Evolutionary conservation across 148 eudicot genomes (phyloP).

Genomic region (Chenopodium berlandieri): DNA sequence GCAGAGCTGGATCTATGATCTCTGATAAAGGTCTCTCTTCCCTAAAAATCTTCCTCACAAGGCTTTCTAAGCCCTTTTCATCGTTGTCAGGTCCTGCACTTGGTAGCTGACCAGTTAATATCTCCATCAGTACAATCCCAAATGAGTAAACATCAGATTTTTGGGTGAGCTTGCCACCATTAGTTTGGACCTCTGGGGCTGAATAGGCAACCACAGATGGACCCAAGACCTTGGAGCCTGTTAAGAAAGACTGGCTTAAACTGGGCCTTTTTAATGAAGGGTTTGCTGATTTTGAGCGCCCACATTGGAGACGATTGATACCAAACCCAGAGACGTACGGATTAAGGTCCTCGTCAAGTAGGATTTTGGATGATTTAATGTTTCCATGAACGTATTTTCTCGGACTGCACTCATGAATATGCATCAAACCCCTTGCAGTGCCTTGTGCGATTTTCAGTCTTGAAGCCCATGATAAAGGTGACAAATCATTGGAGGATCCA

Average conservation of each 20-base stretch:
- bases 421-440: slow-evolving; percentile 60
- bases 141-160: slow-evolving; percentile 86
- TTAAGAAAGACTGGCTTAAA: slow-evolving; percentile 31
- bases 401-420: slow-evolving; percentile 93
- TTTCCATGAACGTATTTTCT: slow-evolving; percentile 71
- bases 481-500: slow-evolving; percentile 46
- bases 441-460: slow-evolving; percentile 75
- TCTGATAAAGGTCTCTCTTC: slow-evolving; percentile 83
- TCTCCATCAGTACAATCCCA: slow-evolving; percentile 85
- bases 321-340: slow-evolving; percentile 88
- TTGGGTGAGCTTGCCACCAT: slow-evolving; percentile 50
- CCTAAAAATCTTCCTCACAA: slow-evolving; percentile 65
- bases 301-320: slow-evolving; percentile 54
- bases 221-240: slow-evolving; percentile 35
- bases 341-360: slow-evolving; percentile 73
- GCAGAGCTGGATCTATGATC: slow-evolving; percentile 69
- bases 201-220: slow-evolving; percentile 42
- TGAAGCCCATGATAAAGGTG: slow-evolving; percentile 73
- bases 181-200: slow-evolving; percentile 69
- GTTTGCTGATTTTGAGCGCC: slow-evolving; percentile 39
- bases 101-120: slow-evolving; percentile 64
- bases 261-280: slow-evolving; percentile 32
- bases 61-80: slow-evolving; percentile 51
- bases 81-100: slow-evolving; percentile 48
- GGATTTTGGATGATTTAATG: slow-evolving; percentile 84